These are phyloP conservation scores for Umbellularia californica DNA, from an alignment of 164 flowering plant species.

Conservation along the genomic window DNA sequence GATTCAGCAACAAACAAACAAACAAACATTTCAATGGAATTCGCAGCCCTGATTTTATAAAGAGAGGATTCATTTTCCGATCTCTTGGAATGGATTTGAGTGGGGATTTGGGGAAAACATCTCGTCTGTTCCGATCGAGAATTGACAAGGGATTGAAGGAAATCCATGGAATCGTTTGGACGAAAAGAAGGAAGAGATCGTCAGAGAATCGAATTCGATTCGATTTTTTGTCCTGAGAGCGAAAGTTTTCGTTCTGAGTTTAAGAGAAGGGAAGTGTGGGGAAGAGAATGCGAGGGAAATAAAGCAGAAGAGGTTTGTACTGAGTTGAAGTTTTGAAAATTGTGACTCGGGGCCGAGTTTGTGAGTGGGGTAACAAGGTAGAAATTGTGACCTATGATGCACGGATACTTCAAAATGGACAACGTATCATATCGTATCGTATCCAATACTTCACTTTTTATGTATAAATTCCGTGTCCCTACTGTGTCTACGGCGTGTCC, in stretches of 20 bases:
- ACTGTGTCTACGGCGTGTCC: no score
- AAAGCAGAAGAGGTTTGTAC: no score
- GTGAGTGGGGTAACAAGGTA: no score
- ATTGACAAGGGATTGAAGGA: not conserved
- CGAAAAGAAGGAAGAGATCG: not conserved
- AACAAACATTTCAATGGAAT: not conserved
- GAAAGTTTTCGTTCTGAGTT: not conserved
- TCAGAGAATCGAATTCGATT: constrained; percentile 30
- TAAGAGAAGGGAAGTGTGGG: not conserved
- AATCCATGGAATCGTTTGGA: constrained; percentile 13
- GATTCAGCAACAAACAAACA: not conserved
- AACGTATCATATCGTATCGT: no score
- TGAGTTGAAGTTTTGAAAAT: no score
- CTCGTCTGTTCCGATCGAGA: not conserved
- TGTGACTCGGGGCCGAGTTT: no score
- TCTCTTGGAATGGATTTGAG: not conserved
- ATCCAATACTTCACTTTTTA: no score
- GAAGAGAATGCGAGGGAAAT: not conserved
- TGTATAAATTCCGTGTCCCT: no score
- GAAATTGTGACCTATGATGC: no score
- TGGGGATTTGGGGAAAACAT: not conserved
- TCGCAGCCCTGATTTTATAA: not conserved
- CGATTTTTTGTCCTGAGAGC: not conserved
- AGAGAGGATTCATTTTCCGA: not conserved
- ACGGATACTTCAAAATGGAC: no score